These are phyloP conservation scores for Backusella psychrophila DNA, from an alignment of 192 early-diverging fungal genomes.

Conservation along the genomic window DNA sequence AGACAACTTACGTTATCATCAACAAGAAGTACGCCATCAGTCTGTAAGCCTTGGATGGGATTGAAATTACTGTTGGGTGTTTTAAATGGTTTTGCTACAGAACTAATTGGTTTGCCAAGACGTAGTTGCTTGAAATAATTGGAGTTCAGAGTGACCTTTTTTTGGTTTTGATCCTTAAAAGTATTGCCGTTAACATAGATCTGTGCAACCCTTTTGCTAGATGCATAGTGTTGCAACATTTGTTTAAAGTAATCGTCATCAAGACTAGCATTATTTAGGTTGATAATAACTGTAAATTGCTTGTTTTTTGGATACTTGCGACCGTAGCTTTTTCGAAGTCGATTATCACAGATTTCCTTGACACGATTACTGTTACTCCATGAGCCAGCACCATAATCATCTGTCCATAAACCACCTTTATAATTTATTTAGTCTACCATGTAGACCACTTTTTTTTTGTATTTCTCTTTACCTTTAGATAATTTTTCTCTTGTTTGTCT, in stretches of 20 bases:
- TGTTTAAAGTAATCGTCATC: background rate
- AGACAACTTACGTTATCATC: slow-evolving; percentile 26
- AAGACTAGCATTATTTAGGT: background rate
- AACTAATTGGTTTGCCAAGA: background rate
- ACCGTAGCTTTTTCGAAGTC: background rate
- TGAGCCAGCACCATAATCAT: background rate
- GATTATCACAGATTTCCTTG: background rate
- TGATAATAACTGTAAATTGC: background rate
- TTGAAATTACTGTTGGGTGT: slow-evolving; percentile 37
- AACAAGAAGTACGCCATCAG: slow-evolving; percentile 16
- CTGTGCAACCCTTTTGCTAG: background rate
- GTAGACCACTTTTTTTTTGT: background rate
- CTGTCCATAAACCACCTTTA: slow-evolving; percentile 2
- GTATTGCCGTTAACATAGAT: background rate
- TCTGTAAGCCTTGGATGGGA: slow-evolving; percentile 16
- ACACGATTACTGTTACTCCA: background rate
- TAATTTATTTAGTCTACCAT: background rate
- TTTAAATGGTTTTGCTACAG: background rate
- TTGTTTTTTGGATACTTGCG: background rate
- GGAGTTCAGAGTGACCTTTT: background rate
- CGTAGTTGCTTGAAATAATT: background rate
- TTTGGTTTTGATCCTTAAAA: background rate
- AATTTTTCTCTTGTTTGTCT: background rate
- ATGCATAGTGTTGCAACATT: background rate
- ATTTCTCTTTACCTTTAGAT: background rate